Evolutionary conservation across 2,329 filamentous ascomycete species (phyloP), one percentile per base, ranked within the genome.

Genomic region (Fusarium robinianum): DNA sequence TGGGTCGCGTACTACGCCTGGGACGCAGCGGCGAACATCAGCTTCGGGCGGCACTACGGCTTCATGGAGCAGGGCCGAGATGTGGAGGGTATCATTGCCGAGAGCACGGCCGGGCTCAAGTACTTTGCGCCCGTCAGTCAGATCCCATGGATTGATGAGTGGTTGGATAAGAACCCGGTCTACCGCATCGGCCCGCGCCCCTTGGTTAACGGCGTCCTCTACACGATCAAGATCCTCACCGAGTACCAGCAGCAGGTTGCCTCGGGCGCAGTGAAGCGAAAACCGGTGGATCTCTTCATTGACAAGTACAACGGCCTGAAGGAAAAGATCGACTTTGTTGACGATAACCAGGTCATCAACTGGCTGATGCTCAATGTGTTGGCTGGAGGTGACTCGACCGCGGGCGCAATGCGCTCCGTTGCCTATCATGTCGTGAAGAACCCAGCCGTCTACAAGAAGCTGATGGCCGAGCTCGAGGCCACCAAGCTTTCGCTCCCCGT

Each of bases 101-200:
- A 51, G 1, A 51, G 48, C 1, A 55, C 51, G 0, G 37, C 44
- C 3, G 46, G 55, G 1, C 48, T 58, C 5, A 53, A 52, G 3
- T 58, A 58, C n/a, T 58, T 58, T 27, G 45, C 55, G 0, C 39
- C 50, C 0, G 44, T 58, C 2, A 58, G 55, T 6, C 55, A 58
- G 18, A 45, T 57, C 2, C 55, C 55, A 4, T 58, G 55, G 55
- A 23, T 59, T 1, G 55, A 59, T 6, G 40, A 47, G 19, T 59
- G 55, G 53, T 4, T 59, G 1, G 56, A 58, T 23, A 58, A 58
- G 24, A 58, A 58, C 7, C 55, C 55, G 2, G 17, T 59, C 2
- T 46, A 30, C 24, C 26, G 44, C 1, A 32, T 57, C 2, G 44
- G 46, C 0, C 46, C 47, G 0, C 53, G 51, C 0, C 55, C 30